Percentiles rank a stretch among this genome's conserved stretches.
These are phyloP conservation scores for Coemansia sp. DNA, from an alignment of 192 early-diverging fungal species.

Conservation along the genomic window DNA sequence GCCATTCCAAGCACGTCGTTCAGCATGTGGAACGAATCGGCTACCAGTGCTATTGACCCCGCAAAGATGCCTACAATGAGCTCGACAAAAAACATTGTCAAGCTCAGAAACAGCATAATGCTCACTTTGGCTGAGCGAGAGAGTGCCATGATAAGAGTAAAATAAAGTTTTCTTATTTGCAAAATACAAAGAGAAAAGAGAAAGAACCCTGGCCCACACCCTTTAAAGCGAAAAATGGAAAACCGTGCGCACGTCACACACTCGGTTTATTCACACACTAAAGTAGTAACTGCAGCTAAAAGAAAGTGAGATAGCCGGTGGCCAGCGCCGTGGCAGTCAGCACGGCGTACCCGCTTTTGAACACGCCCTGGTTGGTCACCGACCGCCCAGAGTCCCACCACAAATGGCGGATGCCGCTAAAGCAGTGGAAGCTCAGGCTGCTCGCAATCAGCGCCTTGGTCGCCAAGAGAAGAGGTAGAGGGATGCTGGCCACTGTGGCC, in stretches of 20 bases:
- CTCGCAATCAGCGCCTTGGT: conserved; percentile 71
- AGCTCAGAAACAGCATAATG: conserved; percentile 62
- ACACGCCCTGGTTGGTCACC: conserved; percentile 78
- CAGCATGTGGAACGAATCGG: conserved; percentile 94
- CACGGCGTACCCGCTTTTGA: conserved; percentile 77
- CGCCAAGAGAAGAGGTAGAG: conserved; percentile 64
- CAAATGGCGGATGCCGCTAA: conserved; percentile 90
- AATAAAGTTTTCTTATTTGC: neutral
- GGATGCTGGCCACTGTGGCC: conserved; percentile 64
- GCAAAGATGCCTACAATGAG: conserved; percentile 75
- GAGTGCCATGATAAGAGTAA: conserved; percentile 25
- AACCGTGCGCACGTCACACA: neutral
- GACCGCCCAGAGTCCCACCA: conserved; percentile 79
- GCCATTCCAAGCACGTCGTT: conserved; percentile 75
- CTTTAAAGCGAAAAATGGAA: neutral
- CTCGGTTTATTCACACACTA: neutral
- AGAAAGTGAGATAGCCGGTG: conserved; percentile 56
- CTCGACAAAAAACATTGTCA: conserved; percentile 76
- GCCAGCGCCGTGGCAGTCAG: conserved; percentile 63
- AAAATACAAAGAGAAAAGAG: neutral
- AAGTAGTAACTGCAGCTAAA: conserved; percentile 31
- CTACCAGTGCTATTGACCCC: conserved; percentile 79
- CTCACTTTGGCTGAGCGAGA: conserved; percentile 60
- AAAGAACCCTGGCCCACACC: neutral
- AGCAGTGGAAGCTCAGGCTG: conserved; percentile 79